A percentile compares a stretch with the other conserved stretches of the same genome.
Conservation (phyloP, 2,329 filamentous ascomycete species). For the Amphichorda felina region DNA sequence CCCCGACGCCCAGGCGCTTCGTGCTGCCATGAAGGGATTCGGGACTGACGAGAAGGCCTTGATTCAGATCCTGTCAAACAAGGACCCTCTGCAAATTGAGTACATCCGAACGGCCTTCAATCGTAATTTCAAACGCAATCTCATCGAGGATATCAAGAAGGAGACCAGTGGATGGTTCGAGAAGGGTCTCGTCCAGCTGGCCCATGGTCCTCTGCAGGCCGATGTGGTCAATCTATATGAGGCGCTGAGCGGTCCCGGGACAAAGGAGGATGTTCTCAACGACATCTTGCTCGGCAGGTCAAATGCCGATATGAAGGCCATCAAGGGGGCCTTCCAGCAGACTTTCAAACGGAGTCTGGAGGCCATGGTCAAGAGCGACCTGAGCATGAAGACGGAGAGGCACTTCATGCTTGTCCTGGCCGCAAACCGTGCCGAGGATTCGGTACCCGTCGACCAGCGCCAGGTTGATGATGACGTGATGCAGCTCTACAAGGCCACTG, state of each 20-base stretch:
- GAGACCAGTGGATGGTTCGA: slow-evolving; percentile 70
- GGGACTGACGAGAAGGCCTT: slow-evolving; percentile 77
- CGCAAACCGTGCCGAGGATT: slow-evolving; percentile 67
- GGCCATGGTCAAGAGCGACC: slow-evolving; percentile 60
- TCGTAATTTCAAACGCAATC: slow-evolving; percentile 49
- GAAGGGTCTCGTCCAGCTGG: slow-evolving; percentile 61
- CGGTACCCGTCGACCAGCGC: slow-evolving; percentile 58
- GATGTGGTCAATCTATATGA: slow-evolving; percentile 62
- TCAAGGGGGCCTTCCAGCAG: slow-evolving; percentile 66
- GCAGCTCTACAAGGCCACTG: slow-evolving; percentile 66
- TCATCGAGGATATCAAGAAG: slow-evolving; percentile 63
- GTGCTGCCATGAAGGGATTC: slow-evolving; percentile 84
- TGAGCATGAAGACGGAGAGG: slow-evolving; percentile 75
- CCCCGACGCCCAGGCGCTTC: slow-evolving; percentile 57
- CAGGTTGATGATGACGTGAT: slow-evolving; percentile 66
- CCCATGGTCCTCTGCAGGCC: slow-evolving; percentile 65
- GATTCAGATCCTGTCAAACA: slow-evolving; percentile 56
- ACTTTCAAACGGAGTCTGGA: slow-evolving; percentile 58
- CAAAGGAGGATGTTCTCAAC: slow-evolving; percentile 76
- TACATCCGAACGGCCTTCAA: slow-evolving; percentile 57
- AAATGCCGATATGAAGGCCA: slow-evolving; percentile 80
- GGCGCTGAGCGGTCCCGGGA: slow-evolving; percentile 69
- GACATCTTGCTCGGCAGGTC: slow-evolving; percentile 73
- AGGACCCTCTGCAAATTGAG: slow-evolving; percentile 69
- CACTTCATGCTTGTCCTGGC: slow-evolving; percentile 76